Evolutionary conservation across 768 basidiomycete genomes (phyloP), one percentile per base, ranked within the genome.

Genomic region (Pisolithus marmoratus): DNA sequence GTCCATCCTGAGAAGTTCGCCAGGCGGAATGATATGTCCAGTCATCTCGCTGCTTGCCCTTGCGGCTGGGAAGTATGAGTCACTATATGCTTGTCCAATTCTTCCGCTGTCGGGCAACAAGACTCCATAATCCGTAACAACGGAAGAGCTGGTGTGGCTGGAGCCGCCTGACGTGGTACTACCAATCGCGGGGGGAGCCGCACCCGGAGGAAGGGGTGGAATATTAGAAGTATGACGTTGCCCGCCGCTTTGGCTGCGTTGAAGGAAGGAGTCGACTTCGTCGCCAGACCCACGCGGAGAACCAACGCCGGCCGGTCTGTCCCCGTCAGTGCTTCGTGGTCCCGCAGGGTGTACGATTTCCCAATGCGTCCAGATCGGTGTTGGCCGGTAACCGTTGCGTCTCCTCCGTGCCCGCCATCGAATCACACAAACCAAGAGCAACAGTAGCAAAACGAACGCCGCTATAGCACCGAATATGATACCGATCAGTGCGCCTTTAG

Each of bases 281-380:
- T 85, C 85, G 6, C 86, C 86, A 46, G 83, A 87, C 27, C 76
- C 75, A 9, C 84, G 74, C 1, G 86, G 84, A 23, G 82, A 82
- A 31, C 84, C 84, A 65, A 86, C 82, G n/a, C 82, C 85, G 11
- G 74, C 72, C 3, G 71, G 60, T 27, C 70, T 70, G 20, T 69
- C 75, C 14, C 60, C 63, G 11, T 69, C 65, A 1, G 50, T 49
- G 31, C 46, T 47, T 11, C 49, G 51, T 34, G 45, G 53, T 1
- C 51, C 59, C 8, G 58, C 53, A 15, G 68, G 64, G 12, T 68
- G 65, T 24, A 80, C 65, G 37, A 76, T 66, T 70, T 55, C 74
- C 71, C 51, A 82, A 72, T 63, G 78, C 66, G 69, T 78, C 66
- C 66, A 68, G 8, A 68, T 68, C 4, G 68, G 66, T 24, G 68